Evolutionary conservation across 75 land plant species (phyloP).

Genomic region (Pinus albicaulis): DNA sequence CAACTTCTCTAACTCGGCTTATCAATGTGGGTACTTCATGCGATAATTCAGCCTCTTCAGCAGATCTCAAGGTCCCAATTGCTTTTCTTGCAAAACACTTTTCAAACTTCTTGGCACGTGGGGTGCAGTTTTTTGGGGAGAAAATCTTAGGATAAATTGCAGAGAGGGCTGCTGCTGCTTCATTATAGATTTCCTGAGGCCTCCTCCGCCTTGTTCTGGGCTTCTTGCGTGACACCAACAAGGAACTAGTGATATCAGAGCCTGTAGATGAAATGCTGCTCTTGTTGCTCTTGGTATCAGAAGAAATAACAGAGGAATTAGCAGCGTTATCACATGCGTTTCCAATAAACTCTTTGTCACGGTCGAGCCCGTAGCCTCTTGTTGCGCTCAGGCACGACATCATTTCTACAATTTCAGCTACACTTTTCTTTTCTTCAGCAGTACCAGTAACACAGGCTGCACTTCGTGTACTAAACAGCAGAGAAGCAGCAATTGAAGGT

Average conservation of each 20-base stretch:
- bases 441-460: too few species aligned
- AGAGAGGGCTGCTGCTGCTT: constrained; percentile 68
- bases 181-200: constrained; percentile 64
- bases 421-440: not conserved
- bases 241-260: not conserved
- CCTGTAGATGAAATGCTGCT: constrained; percentile 7
- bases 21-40: constrained; percentile 12
- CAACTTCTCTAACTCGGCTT: constrained; percentile 2
- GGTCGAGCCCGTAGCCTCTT: constrained; percentile 1
- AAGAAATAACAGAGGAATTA: not conserved
- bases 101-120: constrained; percentile 5
- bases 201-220: constrained; percentile 54
- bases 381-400: constrained; percentile 11
- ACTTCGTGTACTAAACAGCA: too few species aligned
- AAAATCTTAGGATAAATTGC: constrained; percentile 62
- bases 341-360: not conserved
- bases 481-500: too few species aligned
- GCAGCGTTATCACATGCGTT: not conserved
- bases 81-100: not conserved
- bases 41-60: not conserved
- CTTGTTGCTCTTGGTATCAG: not conserved
- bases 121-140: constrained; percentile 26
- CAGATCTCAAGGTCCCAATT: not conserved
- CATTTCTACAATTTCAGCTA: not conserved
- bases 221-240: constrained; percentile 12